Base-by-base conservation (phyloP, 1,139 yeast genomes). In the Suzukiozyma palmioleophila region DNA sequence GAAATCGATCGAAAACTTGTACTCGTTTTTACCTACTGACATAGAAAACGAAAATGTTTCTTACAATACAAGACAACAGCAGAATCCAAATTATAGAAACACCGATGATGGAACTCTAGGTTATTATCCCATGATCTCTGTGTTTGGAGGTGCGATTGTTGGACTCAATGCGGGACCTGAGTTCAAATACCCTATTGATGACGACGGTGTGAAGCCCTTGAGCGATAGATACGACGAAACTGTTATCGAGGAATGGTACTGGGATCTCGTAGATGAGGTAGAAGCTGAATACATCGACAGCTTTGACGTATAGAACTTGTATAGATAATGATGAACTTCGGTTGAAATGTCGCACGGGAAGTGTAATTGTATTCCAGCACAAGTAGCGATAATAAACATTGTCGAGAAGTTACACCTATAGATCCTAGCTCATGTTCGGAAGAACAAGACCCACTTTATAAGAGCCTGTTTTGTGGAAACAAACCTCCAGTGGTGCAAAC, bases 51-150 rank as follows among this genome's bases (percentile, higher is more conserved):
- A 46, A 8, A 52, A 53, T 28, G 38, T 60, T 18, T 49, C 51
- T 2, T 51, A 50, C 27, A 72, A 71, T 47, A 66, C 71, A 28
- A 66, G 59, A 26, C 80, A 74, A 47, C 70, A 66, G 57, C 77
- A 64, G 48, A 68, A 77, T 37, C 62, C 73, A n/a, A 64, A 63
- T 28, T 77, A 72, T 51, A 64, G 66, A 46, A 67, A 62, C 60
- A 74, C 61, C 46, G 90, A 92, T 56, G 97, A 92, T 56, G 96
- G 95, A 1, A 69, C 79, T 35, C 62, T 89, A 40, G 98, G 97
- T 0, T 92, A 94, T 57, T 92, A 81, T 60, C 98, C 98, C 1
- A 87, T 90, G 64, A 69, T 88, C 26, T 85, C 96, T 40, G 86
- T 85, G 27, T 92, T 80, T 55, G 79, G 79, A 47, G 85, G 85